Evolutionary conservation across 805 yeast species (phyloP).

Genomic region (Kodamaea neixiangensis): DNA sequence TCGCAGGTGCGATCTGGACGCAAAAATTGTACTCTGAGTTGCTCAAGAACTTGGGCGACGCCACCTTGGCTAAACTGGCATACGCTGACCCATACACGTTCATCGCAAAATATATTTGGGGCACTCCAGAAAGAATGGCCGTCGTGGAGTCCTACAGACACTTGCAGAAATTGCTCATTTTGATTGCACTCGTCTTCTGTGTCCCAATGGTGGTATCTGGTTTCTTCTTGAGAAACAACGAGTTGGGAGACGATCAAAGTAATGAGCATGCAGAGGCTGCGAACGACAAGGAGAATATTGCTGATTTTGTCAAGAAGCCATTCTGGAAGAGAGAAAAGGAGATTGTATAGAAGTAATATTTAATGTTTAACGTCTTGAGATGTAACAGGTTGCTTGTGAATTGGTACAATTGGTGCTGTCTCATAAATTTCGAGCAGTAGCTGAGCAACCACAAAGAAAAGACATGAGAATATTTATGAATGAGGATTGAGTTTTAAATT

Average conservation of each 20-base stretch:
- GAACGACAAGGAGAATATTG: not conserved
- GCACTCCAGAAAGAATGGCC: constrained; percentile 11
- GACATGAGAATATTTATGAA: too few species aligned
- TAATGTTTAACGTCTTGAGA: not conserved
- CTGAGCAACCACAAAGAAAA: too few species aligned
- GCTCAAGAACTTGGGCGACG: constrained; percentile 49
- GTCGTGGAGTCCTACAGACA: constrained; percentile 13
- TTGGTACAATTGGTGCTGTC: too few species aligned
- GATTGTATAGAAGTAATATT: not conserved
- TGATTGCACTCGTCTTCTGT: constrained; percentile 11
- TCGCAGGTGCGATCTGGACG: constrained; percentile 26
- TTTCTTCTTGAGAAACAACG: constrained; percentile 13
- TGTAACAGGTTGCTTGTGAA: not conserved
- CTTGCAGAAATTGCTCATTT: constrained; percentile 12
- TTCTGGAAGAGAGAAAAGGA: not conserved
- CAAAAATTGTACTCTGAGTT: constrained; percentile 24
- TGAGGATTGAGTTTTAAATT: too few species aligned
- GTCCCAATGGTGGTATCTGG: constrained; percentile 15
- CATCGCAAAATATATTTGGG: constrained; percentile 12
- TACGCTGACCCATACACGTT: constrained; percentile 13
- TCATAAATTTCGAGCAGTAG: too few species aligned
- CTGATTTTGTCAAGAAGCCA: not conserved
- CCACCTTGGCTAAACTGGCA: constrained; percentile 10
- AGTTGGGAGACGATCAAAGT: constrained; percentile 13
- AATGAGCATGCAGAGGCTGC: constrained; percentile 10